A percentile compares a stretch with the other conserved stretches of the same genome.
Evolutionary conservation across 345 rosid species (phyloP).

Genomic region (Chamaenerion angustifolium): DNA sequence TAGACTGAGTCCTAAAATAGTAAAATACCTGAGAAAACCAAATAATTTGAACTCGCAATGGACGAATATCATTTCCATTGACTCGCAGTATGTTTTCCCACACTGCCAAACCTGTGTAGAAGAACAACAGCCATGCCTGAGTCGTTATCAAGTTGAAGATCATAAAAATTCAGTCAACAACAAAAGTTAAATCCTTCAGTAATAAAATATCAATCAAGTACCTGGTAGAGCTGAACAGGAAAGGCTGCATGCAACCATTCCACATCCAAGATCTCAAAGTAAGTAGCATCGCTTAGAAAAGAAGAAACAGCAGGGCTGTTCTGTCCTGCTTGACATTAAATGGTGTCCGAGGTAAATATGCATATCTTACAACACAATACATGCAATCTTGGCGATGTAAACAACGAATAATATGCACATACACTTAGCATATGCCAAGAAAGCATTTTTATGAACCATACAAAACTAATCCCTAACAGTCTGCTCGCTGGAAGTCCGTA

Average conservation of each 20-base stretch:
- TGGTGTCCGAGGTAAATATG: neutral
- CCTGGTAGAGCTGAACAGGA: conserved; percentile 95
- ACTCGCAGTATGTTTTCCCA: conserved; percentile 89
- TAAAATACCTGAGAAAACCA: neutral
- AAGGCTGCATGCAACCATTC: conserved; percentile 85
- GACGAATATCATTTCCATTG: conserved; percentile 96
- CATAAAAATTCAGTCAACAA: neutral
- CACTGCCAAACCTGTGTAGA: conserved; percentile 88
- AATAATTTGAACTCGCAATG: conserved; percentile 43
- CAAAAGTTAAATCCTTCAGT: neutral
- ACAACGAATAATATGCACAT: too few species aligned
- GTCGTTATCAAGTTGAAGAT: conserved; percentile 4
- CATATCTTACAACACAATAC: too few species aligned
- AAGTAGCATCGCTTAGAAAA: conserved; percentile 68
- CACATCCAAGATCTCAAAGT: conserved; percentile 67
- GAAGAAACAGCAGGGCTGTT: conserved; percentile 86
- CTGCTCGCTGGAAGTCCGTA: too few species aligned
- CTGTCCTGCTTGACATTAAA: conserved; percentile 50
- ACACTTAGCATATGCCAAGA: too few species aligned
- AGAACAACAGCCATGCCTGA: conserved; percentile 90
- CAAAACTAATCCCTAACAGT: too few species aligned
- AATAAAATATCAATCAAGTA: conserved; percentile 5
- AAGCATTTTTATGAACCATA: too few species aligned
- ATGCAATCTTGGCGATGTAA: too few species aligned
- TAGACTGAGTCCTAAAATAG: neutral